Conservation (phyloP, 2,329 filamentous ascomycete genomes). For the Xylariaceae sp. region DNA sequence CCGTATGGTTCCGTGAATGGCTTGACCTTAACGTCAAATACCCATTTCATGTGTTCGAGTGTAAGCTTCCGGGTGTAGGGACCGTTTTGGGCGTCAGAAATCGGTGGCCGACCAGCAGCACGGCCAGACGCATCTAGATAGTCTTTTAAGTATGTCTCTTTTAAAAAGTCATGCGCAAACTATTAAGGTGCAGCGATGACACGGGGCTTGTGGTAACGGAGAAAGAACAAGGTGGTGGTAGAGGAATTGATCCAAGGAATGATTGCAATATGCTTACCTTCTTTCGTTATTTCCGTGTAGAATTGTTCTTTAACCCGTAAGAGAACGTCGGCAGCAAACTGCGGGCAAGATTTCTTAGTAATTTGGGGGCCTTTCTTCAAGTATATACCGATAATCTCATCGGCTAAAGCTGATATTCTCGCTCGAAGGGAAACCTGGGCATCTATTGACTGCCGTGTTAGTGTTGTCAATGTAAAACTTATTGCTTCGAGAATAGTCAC, state of each 20-base stretch:
- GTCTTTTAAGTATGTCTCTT: constrained; percentile 3
- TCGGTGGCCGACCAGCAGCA: constrained; percentile 43
- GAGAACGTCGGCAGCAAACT: constrained; percentile 69
- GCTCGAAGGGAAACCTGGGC: constrained; percentile 63
- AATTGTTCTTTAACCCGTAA: constrained; percentile 64
- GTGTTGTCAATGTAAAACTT: background rate
- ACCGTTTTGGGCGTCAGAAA: constrained; percentile 47
- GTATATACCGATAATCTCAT: constrained; percentile 61
- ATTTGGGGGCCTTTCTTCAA: constrained; percentile 64
- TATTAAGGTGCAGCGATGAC: background rate
- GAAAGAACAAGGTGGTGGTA: background rate
- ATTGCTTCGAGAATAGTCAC: background rate
- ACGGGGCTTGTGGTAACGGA: background rate
- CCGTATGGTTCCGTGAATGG: constrained; percentile 60
- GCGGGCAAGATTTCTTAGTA: constrained; percentile 58
- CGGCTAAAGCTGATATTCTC: constrained; percentile 61
- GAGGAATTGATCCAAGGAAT: background rate
- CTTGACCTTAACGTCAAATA: constrained; percentile 74
- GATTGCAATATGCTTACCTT: constrained; percentile 31
- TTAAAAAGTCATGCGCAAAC: background rate
- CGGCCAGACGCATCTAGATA: constrained; percentile 38
- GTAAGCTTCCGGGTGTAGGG: constrained; percentile 40
- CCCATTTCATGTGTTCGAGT: constrained; percentile 82
- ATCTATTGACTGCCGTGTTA: constrained; percentile 34
- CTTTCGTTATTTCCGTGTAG: constrained; percentile 55